Conservation (phyloP, 73 alveolate species). For the Blepharisma stoltei region DNA sequence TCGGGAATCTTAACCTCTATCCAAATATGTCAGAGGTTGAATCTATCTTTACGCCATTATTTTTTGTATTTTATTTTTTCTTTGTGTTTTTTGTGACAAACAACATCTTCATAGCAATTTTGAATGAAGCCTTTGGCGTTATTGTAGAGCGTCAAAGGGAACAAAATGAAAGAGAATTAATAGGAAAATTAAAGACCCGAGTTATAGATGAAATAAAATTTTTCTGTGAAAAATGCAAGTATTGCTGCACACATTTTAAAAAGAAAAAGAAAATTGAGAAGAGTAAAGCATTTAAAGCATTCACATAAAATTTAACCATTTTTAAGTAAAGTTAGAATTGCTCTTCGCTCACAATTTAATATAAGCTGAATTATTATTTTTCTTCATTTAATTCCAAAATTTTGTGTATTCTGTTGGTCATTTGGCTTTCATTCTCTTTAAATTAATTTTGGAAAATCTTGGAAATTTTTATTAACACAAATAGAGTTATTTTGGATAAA, state of each 20-base stretch:
- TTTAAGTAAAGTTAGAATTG: background rate
- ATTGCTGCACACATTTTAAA: background rate
- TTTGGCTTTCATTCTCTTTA: no score
- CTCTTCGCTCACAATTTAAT: no score
- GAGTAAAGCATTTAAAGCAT: slow-evolving; percentile 15
- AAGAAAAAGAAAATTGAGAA: background rate
- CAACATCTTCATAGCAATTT: slow-evolving; percentile 1
- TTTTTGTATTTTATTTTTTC: background rate
- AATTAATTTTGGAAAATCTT: no score
- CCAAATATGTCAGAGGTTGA: background rate
- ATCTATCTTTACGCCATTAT: slow-evolving; percentile 10
- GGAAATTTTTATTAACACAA: no score
- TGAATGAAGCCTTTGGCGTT: slow-evolving; percentile 11
- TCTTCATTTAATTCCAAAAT: no score
- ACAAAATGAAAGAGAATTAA: background rate
- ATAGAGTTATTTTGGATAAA: no score
- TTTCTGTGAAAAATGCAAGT: background rate
- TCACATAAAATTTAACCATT: background rate
- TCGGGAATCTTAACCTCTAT: background rate
- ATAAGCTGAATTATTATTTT: no score
- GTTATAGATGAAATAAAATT: background rate
- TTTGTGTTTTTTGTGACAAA: slow-evolving; percentile 7
- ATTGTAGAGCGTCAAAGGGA: background rate
- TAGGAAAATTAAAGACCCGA: background rate
- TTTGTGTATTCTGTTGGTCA: no score